These are phyloP conservation scores for Serpula lacrymans DNA, from an alignment of 768 basidiomycete genomes.

Conservation along the genomic window DNA sequence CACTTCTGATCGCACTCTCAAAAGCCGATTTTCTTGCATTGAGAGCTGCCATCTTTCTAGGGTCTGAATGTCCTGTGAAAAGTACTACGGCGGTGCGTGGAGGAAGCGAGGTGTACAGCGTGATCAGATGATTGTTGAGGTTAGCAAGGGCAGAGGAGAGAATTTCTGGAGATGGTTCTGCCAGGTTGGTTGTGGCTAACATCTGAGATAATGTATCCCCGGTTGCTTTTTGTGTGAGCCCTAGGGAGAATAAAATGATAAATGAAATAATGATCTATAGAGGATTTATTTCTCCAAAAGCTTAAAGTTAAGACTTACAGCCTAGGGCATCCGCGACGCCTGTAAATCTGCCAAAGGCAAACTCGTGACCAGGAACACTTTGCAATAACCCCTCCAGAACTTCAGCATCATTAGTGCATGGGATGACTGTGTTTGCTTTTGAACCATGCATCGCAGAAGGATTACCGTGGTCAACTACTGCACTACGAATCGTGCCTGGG, in stretches of 20 bases:
- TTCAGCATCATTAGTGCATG: constrained; percentile 76
- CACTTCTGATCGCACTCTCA: constrained; percentile 58
- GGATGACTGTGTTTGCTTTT: constrained; percentile 74
- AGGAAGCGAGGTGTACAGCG: constrained; percentile 68
- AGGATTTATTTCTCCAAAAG: neutral
- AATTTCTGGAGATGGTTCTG: constrained; percentile 32
- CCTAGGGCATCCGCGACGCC: constrained; percentile 76
- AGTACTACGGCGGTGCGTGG: constrained; percentile 78
- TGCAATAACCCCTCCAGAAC: constrained; percentile 68
- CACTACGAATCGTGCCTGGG: constrained; percentile 46
- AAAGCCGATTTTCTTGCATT: constrained; percentile 69
- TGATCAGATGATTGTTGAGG: constrained; percentile 59
- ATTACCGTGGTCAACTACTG: constrained; percentile 85
- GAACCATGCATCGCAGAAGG: constrained; percentile 80
- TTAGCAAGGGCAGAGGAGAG: constrained; percentile 37
- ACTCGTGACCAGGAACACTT: constrained; percentile 63
- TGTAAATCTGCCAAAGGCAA: constrained; percentile 82
- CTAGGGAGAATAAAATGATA: constrained; percentile 30
- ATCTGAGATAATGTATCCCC: constrained; percentile 35
- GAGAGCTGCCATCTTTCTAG: constrained; percentile 72
- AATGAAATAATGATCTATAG: neutral
- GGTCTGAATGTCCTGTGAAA: constrained; percentile 88
- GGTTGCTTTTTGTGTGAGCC: constrained; percentile 57
- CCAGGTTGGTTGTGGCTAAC: constrained; percentile 16
- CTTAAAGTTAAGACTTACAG: constrained; percentile 49